phyloP scores from a whole-genome alignment of 805 yeast genomes.

The Isabelozyma rhagii region DNA sequence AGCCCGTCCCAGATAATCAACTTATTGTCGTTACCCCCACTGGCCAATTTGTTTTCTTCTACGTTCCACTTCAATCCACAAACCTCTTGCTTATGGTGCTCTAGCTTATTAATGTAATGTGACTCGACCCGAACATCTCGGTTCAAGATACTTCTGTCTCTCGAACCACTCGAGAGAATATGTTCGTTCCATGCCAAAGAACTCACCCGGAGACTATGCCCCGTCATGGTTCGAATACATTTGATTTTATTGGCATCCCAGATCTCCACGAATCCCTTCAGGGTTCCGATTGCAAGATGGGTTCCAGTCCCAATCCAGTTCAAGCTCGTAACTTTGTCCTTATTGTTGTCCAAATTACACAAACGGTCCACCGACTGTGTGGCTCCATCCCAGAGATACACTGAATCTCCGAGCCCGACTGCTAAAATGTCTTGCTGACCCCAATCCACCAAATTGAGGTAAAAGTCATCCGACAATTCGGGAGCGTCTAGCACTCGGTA shows the following conservation, averaged over 20 bases:
- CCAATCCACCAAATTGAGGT: slow-evolving; percentile 92
- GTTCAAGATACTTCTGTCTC: slow-evolving; percentile 81
- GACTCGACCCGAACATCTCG: slow-evolving; percentile 88
- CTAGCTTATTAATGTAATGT: slow-evolving; percentile 70
- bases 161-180: slow-evolving; percentile 78
- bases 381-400: slow-evolving; percentile 86
- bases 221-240: slow-evolving; percentile 88
- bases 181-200: slow-evolving; percentile 95
- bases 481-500: slow-evolving; percentile 95
- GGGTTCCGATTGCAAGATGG: slow-evolving; percentile 90
- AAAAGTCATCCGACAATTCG: slow-evolving; percentile 89
- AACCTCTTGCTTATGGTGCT: slow-evolving; percentile 85
- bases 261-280: slow-evolving; percentile 82
- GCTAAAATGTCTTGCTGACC: slow-evolving; percentile 84
- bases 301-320: slow-evolving; percentile 95
- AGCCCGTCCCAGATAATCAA: slow-evolving; percentile 86
- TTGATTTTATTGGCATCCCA: slow-evolving; percentile 87
- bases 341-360: slow-evolving; percentile 60
- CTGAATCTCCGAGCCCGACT: slow-evolving; percentile 85
- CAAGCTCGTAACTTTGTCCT: slow-evolving; percentile 75
- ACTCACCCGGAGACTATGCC: slow-evolving; percentile 81
- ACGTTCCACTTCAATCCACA: slow-evolving; percentile 95
- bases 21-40: slow-evolving; percentile 93
- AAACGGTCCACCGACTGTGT: slow-evolving; percentile 80
- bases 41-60: slow-evolving; percentile 86